Evolutionary conservation across 768 basidiomycete genomes (phyloP).

Genomic region (Suillus placidus): DNA sequence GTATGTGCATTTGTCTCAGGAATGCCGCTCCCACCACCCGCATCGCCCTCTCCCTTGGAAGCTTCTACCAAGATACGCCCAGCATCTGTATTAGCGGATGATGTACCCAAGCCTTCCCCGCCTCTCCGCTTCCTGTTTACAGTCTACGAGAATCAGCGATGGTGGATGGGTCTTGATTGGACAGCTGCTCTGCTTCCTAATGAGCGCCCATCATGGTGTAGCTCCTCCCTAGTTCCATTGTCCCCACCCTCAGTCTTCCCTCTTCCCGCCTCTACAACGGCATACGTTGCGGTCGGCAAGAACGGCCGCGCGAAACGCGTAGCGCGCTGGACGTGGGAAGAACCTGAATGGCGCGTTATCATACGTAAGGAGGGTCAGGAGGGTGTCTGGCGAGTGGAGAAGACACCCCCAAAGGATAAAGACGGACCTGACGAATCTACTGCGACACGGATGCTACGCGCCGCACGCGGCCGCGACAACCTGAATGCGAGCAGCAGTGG

Average conservation of each 20-base stretch:
- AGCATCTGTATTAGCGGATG: conserved; percentile 21
- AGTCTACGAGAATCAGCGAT: conserved; percentile 92
- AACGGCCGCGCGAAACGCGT: conserved; percentile 63
- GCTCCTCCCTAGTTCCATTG: conserved; percentile 56
- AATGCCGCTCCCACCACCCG: conserved; percentile 47
- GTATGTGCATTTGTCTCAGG: conserved; percentile 57
- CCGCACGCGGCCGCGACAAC: conserved; percentile 50
- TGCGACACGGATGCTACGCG: conserved; percentile 52
- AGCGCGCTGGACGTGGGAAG: conserved; percentile 88
- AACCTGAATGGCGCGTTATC: conserved; percentile 86
- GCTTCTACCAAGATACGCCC: conserved; percentile 21
- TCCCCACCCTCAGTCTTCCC: conserved; percentile 71
- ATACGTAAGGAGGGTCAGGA: conserved; percentile 57
- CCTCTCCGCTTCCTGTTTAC: conserved; percentile 80
- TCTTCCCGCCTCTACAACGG: conserved; percentile 62
- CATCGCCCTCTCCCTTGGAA: conserved; percentile 35
- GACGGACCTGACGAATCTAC: conserved; percentile 47
- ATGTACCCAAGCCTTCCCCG: conserved; percentile 26
- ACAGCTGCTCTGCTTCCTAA: conserved; percentile 88
- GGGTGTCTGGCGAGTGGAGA: conserved; percentile 56
- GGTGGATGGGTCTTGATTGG: conserved; percentile 99
- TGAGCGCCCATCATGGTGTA: conserved; percentile 89
- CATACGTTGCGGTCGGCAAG: conserved; percentile 54
- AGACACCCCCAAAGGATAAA: conserved; percentile 53
- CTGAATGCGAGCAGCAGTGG: conserved; percentile 17